Base-by-base conservation (phyloP, 2,329 filamentous ascomycete genomes). In the Cladosporium sp. region DNA sequence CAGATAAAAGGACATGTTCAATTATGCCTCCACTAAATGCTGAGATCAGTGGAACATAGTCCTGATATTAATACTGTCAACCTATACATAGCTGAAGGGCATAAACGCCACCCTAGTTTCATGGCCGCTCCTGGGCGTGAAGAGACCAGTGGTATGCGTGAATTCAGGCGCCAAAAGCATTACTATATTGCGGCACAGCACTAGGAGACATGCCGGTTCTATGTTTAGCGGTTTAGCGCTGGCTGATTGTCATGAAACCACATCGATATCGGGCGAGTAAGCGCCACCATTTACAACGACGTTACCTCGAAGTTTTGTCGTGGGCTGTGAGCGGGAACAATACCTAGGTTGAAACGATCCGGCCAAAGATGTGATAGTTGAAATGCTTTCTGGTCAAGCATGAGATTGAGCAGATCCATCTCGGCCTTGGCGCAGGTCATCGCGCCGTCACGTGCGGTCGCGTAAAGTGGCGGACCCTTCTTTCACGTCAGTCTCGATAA, bases 391-490 rank as follows among this genome's bases (percentile, higher is more conserved):
- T n/a, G n/a, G n/a, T n/a, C n/a, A n/a, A n/a, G n/a, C n/a, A n/a
- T 37, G 35, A 39, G 19, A 39, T 15, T 6, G 36, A 39, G n/a
- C 1, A 39, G 3, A 8, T 17, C n/a, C 6, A 22, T 17, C 8
- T 12, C 37, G 9, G n/a, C 6, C 13, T 19, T 19, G 19, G 25
- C 44, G 15, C 24, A 24, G 13, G 25, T 32, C 25, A 47, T 47
- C 45, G 45, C 45, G 17, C 9, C 9, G 17, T 17, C 48, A 39
- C 49, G 36, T 15, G 49, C 15, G 9, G 32, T 53, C 50, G 50
- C 50, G 50, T 53, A 53, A 15, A 53, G 37, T 44, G 25, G 39
- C n/a, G n/a, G 22, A 34, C 50, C 50, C 22, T 34, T n/a, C 25
- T 35, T 37, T 37, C 35, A 48, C 25, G 45, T 34, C 28, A 22